A percentile compares a stretch with the other conserved stretches of the same genome.
These are phyloP conservation scores for Babesia sp. DNA, from an alignment of 169 alveolate species.

Conservation along the genomic window DNA sequence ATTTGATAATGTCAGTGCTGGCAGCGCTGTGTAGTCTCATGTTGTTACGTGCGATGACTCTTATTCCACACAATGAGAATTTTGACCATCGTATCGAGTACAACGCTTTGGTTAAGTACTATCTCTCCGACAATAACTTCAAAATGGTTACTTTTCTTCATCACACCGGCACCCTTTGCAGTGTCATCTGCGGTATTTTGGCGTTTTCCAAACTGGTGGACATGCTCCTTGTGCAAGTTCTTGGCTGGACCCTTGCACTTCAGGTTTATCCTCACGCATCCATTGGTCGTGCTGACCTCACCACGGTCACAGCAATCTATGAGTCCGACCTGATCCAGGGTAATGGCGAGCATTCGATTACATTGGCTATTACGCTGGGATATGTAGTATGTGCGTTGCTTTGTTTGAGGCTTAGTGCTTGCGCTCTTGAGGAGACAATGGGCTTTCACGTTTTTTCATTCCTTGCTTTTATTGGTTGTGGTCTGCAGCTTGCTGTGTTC, in stretches of 20 bases:
- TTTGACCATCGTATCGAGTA: constrained; percentile 78
- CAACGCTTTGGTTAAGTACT: constrained; percentile 74
- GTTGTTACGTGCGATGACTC: constrained; percentile 76
- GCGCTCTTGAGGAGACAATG: constrained; percentile 76
- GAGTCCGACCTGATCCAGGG: not conserved
- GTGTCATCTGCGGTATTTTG: constrained; percentile 68
- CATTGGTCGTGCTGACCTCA: constrained; percentile 32
- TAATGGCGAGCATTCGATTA: constrained; percentile 5
- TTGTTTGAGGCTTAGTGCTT: constrained; percentile 65
- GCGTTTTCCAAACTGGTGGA: constrained; percentile 75
- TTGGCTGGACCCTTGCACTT: constrained; percentile 72
- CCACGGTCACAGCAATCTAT: constrained; percentile 13
- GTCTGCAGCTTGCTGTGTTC: constrained; percentile 48
- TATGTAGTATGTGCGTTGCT: constrained; percentile 70
- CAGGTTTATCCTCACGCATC: constrained; percentile 68
- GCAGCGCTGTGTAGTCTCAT: constrained; percentile 74
- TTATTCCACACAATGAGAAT: constrained; percentile 75
- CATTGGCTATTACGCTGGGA: constrained; percentile 72
- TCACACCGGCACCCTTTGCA: constrained; percentile 72
- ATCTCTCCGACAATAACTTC: constrained; percentile 70
- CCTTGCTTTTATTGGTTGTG: constrained; percentile 65
- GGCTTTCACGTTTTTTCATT: constrained; percentile 72
- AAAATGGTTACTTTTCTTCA: constrained; percentile 66
- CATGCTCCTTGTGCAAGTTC: constrained; percentile 60
- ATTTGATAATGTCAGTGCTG: constrained; percentile 60